phyloP scores from a whole-genome alignment of 495 filamentous ascomycete genomes.

The Xylaria flabelliformis region DNA sequence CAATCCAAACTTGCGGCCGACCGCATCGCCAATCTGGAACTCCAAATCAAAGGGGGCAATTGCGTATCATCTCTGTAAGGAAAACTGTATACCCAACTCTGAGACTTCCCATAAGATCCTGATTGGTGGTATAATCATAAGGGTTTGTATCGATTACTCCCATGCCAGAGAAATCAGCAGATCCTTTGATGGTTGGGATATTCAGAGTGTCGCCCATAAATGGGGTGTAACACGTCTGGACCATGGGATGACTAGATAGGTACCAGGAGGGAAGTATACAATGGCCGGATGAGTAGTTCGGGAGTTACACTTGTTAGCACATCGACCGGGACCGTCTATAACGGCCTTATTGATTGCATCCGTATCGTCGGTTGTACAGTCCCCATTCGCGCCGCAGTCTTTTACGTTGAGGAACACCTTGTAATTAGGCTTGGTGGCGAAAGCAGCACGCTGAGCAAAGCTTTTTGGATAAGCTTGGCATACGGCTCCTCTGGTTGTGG shows the following conservation, averaged over 20 bases:
- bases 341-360: conserved; percentile 87
- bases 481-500: too few relatives aligned
- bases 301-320: conserved; percentile 79
- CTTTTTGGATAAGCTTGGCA: too few relatives aligned
- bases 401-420: conserved; percentile 87
- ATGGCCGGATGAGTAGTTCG: conserved; percentile 75
- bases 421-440: conserved; percentile 63
- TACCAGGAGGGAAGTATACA: conserved; percentile 83
- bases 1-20: too few relatives aligned
- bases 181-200: conserved; percentile 79
- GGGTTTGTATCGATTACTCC: conserved; percentile 91
- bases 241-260: conserved; percentile 73
- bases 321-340: conserved; percentile 70
- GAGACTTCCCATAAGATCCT: conserved; percentile 37
- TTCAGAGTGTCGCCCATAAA: conserved; percentile 74
- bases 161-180: conserved; percentile 76
- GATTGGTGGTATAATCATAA: conserved; percentile 58
- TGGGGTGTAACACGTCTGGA: conserved; percentile 81
- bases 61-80: too few relatives aligned
- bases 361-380: conserved; percentile 84
- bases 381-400: conserved; percentile 80
- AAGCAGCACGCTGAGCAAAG: conserved; percentile 53
- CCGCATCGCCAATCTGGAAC: too few relatives aligned
- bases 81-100: too few relatives aligned
- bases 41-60: too few relatives aligned